phyloP scores from a whole-genome alignment of 2,329 filamentous ascomycete species.

The Emergomyces orientalis region DNA sequence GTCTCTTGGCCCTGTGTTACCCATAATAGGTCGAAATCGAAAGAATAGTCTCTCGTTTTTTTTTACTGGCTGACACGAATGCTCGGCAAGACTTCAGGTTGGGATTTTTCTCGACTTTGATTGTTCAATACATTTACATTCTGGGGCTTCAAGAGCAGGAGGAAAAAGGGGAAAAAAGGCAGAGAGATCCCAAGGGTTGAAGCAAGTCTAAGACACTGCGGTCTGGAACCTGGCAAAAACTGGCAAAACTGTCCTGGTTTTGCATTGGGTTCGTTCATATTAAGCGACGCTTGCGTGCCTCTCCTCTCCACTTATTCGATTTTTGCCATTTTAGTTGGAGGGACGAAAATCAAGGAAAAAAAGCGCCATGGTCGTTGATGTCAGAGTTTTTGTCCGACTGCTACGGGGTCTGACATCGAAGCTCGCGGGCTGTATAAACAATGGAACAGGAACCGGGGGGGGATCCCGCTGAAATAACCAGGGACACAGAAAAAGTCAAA shows the following conservation, averaged over 20 bases:
- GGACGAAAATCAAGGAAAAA: neutral
- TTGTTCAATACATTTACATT: neutral
- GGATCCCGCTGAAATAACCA: neutral
- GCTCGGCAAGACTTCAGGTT: neutral
- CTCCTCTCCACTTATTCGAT: neutral
- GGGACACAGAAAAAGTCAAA: neutral
- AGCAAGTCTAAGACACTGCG: neutral
- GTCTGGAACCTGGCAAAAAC: neutral
- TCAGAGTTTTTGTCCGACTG: neutral
- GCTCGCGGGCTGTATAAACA: neutral
- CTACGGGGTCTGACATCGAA: too few species aligned
- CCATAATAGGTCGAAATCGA: neutral
- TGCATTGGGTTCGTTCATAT: too few species aligned
- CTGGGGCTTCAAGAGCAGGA: neutral
- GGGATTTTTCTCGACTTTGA: neutral
- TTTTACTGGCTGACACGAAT: neutral
- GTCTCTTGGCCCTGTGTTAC: neutral
- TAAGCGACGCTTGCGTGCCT: neutral
- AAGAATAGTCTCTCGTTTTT: neutral
- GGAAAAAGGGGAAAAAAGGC: neutral
- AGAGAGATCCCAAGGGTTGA: neutral
- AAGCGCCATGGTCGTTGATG: neutral
- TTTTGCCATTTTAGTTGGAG: neutral
- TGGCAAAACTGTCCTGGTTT: neutral
- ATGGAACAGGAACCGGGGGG: neutral